Percentiles rank a stretch among this genome's conserved stretches.
Evolutionary conservation across 1,139 yeast genomes (phyloP).

Genomic region (Magnusiomyces magnusii): DNA sequence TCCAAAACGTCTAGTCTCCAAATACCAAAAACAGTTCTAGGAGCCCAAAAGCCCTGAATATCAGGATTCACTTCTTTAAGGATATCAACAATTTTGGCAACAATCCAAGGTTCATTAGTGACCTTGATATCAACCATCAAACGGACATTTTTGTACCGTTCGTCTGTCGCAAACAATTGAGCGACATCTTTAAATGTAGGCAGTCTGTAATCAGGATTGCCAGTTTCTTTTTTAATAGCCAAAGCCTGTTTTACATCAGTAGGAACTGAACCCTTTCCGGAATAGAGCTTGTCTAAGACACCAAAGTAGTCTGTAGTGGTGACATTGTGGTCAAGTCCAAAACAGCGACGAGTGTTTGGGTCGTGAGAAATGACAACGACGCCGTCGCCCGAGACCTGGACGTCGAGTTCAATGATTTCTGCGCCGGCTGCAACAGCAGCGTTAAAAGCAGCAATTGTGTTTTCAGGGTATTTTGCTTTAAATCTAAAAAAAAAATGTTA

Average conservation of each 20-base stretch:
- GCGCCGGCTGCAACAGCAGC: slow-evolving; percentile 68
- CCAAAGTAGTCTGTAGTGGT: slow-evolving; percentile 36
- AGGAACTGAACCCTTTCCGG: neutral
- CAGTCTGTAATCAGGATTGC: slow-evolving; percentile 39
- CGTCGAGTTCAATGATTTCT: slow-evolving; percentile 70
- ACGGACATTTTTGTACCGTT: slow-evolving; percentile 33
- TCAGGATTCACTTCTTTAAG: slow-evolving; percentile 45
- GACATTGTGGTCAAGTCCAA: slow-evolving; percentile 37
- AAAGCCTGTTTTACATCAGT: neutral
- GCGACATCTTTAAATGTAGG: slow-evolving; percentile 56
- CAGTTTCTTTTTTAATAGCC: neutral
- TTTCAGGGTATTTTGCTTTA: slow-evolving; percentile 65
- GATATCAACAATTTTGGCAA: slow-evolving; percentile 45
- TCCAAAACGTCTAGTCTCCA: slow-evolving; percentile 68
- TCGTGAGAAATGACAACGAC: slow-evolving; percentile 74
- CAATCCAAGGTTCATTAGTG: slow-evolving; percentile 53
- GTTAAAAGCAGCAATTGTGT: slow-evolving; percentile 64
- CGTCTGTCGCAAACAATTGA: slow-evolving; percentile 46
- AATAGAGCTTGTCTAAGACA: slow-evolving; percentile 41
- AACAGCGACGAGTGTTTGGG: slow-evolving; percentile 51
- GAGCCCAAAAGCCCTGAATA: slow-evolving; percentile 53
- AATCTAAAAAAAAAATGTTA: slow-evolving; percentile 27
- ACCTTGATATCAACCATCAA: slow-evolving; percentile 81
- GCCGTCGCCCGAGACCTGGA: slow-evolving; percentile 70
- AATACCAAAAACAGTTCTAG: slow-evolving; percentile 64